Conservation (phyloP, 768 basidiomycete species). For the Coprinopsis marcescibilis region DNA sequence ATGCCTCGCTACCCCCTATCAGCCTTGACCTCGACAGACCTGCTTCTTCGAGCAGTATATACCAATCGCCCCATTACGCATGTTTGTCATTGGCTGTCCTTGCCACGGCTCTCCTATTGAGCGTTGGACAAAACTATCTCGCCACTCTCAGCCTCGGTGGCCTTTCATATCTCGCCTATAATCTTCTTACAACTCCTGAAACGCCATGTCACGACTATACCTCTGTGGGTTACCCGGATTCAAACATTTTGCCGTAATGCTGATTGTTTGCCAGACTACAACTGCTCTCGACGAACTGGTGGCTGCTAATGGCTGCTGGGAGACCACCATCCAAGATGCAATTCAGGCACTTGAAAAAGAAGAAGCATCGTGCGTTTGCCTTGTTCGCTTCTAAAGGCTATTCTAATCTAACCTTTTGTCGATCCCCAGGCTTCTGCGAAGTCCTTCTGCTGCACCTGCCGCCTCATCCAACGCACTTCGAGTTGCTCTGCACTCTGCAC, state of each 20-base stretch:
- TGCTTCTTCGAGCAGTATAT: background rate
- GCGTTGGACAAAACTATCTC: slow-evolving; percentile 37
- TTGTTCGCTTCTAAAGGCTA: background rate
- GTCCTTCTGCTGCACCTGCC: slow-evolving; percentile 1
- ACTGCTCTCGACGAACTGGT: slow-evolving; percentile 63
- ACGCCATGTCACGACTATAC: slow-evolving; percentile 41
- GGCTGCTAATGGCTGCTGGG: slow-evolving; percentile 65
- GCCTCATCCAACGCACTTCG: slow-evolving; percentile 46
- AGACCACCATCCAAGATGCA: slow-evolving; percentile 66
- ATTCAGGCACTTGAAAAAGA: slow-evolving; percentile 62
- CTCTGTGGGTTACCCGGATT: slow-evolving; percentile 35
- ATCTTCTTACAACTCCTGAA: slow-evolving; percentile 26
- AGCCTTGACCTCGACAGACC: background rate
- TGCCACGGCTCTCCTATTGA: slow-evolving; percentile 33
- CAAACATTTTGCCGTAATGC: background rate
- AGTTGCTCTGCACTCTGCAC: slow-evolving; percentile 64
- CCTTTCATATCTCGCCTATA: slow-evolving; percentile 34
- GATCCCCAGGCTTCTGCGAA: background rate
- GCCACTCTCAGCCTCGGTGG: slow-evolving; percentile 33
- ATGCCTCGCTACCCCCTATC: background rate
- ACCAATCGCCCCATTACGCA: slow-evolving; percentile 31
- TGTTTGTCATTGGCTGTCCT: slow-evolving; percentile 34
- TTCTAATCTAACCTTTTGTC: background rate
- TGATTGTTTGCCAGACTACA: slow-evolving; percentile 46
- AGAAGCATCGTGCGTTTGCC: slow-evolving; percentile 49